Evolutionary conservation across 352 stramenopile genomes (phyloP), one percentile per base, ranked within the genome.

Genomic region (Globisporangium okanoganense): DNA sequence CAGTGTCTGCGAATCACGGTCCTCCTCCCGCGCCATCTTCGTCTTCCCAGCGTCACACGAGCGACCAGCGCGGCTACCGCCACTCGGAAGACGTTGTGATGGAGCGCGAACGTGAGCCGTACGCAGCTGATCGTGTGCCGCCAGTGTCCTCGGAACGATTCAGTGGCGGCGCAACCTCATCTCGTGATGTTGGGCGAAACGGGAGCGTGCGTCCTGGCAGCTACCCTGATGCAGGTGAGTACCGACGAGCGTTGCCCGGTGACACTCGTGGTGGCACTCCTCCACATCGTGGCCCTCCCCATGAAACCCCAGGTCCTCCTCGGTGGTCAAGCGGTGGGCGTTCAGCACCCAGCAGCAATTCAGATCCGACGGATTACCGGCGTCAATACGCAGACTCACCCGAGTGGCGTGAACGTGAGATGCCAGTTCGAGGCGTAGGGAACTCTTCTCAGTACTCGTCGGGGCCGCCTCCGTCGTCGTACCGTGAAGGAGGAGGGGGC

Each of bases 381-480:
- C 72, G 56, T 1, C 67, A 68, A 22, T 82, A 77, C 63, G 62
- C 47, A 6, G 59, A 73, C n/a, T 70, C 70, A 8, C 70, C 72
- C 14, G 63, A 57, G n/a, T 82, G 76, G 76, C 61, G 66, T 25
- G 70, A 83, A 40, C 66, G 64, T 35, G 67, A 63, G 0, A 60
- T 71, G 24, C 24, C 20, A 16, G 10, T n/a, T 24, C 58, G 38
- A 31, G 48, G 47, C 24, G 59, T n/a, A n/a, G n/a, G n/a, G n/a
- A n/a, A 27, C 20, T 53, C 47, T 6, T 29, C 40, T 20, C 27
- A 29, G 9, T 53, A 54, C 48, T 40, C 49, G 22, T 47, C 49
- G 0, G 49, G 33, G 2, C 49, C 27, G 10, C 13, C 58, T 3
- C 36, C 22, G 16, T 43, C 38, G n/a, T n/a, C 20, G 29, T 38